These are phyloP conservation scores for Hemisphaericaspora xylofermentans DNA, from an alignment of 1,139 yeast genomes.

Conservation along the genomic window DNA sequence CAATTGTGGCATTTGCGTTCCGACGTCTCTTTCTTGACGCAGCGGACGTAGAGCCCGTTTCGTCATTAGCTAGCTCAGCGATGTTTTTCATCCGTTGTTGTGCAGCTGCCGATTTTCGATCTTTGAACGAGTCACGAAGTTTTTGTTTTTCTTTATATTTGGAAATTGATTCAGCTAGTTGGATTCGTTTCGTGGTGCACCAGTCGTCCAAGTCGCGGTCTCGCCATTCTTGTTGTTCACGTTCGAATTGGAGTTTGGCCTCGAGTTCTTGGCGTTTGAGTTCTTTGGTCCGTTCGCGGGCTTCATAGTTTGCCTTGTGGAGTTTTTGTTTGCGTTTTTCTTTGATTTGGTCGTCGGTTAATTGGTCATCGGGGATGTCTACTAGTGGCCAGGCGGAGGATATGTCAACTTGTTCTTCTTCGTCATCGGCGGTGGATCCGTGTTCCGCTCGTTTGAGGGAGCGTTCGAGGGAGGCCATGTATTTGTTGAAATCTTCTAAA, in stretches of 20 bases:
- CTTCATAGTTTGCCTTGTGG: slow-evolving; percentile 84
- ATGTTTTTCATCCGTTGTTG: slow-evolving; percentile 91
- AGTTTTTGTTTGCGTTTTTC: slow-evolving; percentile 85
- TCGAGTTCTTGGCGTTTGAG: slow-evolving; percentile 63
- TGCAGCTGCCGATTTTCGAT: slow-evolving; percentile 87
- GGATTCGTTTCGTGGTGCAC: slow-evolving; percentile 68
- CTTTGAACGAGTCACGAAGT: slow-evolving; percentile 75
- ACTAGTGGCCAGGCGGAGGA: slow-evolving; percentile 68
- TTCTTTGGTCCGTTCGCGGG: slow-evolving; percentile 77
- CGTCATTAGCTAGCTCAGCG: slow-evolving; percentile 84
- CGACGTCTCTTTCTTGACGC: slow-evolving; percentile 51
- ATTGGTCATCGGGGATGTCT: slow-evolving; percentile 79
- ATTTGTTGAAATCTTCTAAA: slow-evolving; percentile 68
- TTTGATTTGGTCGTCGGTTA: slow-evolving; percentile 75
- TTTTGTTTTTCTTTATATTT: slow-evolving; percentile 66
- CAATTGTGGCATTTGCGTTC: slow-evolving; percentile 62
- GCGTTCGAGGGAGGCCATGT: slow-evolving; percentile 63
- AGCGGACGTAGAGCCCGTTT: slow-evolving; percentile 41
- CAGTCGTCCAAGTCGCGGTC: slow-evolving; percentile 72
- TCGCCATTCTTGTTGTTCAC: slow-evolving; percentile 77
- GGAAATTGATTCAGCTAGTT: slow-evolving; percentile 56
- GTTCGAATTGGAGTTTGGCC: slow-evolving; percentile 50
- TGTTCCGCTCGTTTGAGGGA: slow-evolving; percentile 67
- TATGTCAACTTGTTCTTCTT: slow-evolving; percentile 50
- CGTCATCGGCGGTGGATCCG: slow-evolving; percentile 34